Percentiles rank a stretch among this genome's conserved stretches.
Conservation (phyloP, 169 alveolate species). For the Plasmodium vivax region DNA sequence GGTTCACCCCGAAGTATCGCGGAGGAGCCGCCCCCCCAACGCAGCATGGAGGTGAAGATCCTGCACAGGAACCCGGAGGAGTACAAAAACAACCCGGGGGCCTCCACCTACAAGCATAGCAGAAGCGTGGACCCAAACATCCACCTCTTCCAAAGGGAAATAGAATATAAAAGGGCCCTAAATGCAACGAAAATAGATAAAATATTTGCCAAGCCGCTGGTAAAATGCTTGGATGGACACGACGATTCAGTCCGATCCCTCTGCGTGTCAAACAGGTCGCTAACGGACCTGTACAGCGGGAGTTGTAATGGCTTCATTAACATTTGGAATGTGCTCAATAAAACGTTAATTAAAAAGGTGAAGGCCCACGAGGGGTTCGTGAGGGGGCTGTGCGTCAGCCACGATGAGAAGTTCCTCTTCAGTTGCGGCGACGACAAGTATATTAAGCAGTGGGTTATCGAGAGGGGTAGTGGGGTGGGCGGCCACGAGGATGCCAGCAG, state of each 20-base stretch:
- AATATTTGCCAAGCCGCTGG: slow-evolving; percentile 97
- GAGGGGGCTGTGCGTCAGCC: slow-evolving; percentile 90
- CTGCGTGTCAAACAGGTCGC: slow-evolving; percentile 20
- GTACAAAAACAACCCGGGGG: slow-evolving; percentile 70
- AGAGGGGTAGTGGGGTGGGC: slow-evolving; percentile 74
- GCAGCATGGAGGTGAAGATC: slow-evolving; percentile 79
- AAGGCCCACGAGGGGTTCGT: slow-evolving; percentile 96
- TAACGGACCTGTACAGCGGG: slow-evolving; percentile 93
- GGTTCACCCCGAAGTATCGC: background rate
- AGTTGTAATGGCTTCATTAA: slow-evolving; percentile 96
- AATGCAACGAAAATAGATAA: slow-evolving; percentile 97
- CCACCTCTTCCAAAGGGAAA: slow-evolving; percentile 77
- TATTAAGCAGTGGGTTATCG: slow-evolving; percentile 83
- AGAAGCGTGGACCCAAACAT: slow-evolving; percentile 62
- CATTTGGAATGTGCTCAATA: slow-evolving; percentile 93
- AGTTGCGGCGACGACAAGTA: slow-evolving; percentile 95
- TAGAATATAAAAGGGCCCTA: slow-evolving; percentile 97
- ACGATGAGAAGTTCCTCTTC: slow-evolving; percentile 82
- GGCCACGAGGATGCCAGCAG: slow-evolving; percentile 20
- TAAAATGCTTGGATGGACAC: slow-evolving; percentile 96
- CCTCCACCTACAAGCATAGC: slow-evolving; percentile 63
- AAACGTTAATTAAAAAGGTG: slow-evolving; percentile 87
- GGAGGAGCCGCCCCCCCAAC: background rate
- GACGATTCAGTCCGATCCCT: slow-evolving; percentile 95
- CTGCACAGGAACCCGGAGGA: slow-evolving; percentile 80